These are phyloP conservation scores for Talaromyces liani DNA, from an alignment of 495 filamentous ascomycete genomes.

Conservation along the genomic window DNA sequence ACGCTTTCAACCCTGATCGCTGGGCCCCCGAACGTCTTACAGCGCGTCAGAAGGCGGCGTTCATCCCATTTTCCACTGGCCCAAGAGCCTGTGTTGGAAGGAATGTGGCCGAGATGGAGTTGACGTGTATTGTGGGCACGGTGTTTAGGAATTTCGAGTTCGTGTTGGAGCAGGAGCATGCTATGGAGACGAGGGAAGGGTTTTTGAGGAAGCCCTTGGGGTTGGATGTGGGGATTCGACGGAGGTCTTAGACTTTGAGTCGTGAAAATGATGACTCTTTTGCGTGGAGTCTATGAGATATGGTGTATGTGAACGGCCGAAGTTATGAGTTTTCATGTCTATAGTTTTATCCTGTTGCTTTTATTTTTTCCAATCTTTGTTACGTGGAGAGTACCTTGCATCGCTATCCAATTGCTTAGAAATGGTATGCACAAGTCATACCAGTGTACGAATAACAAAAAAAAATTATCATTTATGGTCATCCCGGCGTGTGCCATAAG, in stretches of 20 bases:
- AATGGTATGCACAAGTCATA: no score
- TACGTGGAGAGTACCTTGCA: neutral
- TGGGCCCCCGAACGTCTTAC: slow-evolving; percentile 54
- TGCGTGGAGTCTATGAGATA: neutral
- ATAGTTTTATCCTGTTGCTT: neutral
- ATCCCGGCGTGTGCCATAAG: no score
- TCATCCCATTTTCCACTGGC: slow-evolving; percentile 81
- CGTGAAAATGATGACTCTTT: neutral
- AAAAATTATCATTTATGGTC: no score
- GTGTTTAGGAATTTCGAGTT: slow-evolving; percentile 74
- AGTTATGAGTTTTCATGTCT: neutral
- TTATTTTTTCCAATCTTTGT: neutral
- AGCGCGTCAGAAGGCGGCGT: slow-evolving; percentile 63
- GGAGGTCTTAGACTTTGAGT: slow-evolving; percentile 17
- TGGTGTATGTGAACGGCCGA: neutral
- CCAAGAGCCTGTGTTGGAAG: slow-evolving; percentile 76
- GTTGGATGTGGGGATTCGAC: slow-evolving; percentile 63
- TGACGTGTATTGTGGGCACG: slow-evolving; percentile 71
- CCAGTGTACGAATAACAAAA: no score
- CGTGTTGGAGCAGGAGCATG: slow-evolving; percentile 55
- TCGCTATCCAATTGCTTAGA: no score
- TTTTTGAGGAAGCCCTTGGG: slow-evolving; percentile 85
- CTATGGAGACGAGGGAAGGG: slow-evolving; percentile 75
- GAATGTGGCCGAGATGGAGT: slow-evolving; percentile 91
- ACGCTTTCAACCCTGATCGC: slow-evolving; percentile 75